Percentiles rank a stretch among this genome's conserved stretches.
Evolutionary conservation across 2,329 filamentous ascomycete genomes (phyloP).

Genomic region (Endoconidiophora laricicola): DNA sequence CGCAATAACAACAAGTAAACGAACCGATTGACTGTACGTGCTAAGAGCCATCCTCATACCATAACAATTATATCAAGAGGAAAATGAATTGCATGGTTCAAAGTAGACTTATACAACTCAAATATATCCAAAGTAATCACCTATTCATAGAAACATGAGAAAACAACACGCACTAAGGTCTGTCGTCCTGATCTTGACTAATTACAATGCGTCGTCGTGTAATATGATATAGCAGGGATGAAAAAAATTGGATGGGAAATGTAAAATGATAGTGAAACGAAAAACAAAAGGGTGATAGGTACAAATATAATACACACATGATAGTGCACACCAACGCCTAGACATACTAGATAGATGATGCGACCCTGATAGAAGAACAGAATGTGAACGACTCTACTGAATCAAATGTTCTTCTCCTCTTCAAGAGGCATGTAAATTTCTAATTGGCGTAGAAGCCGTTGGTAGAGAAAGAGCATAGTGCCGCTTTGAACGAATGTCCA

Average conservation of each 20-base stretch:
- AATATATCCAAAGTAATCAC: too few relatives aligned
- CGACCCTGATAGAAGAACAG: constrained; percentile 2
- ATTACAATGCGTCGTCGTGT: too few relatives aligned
- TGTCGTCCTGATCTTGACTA: too few relatives aligned
- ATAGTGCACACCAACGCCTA: neutral
- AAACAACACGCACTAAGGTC: neutral
- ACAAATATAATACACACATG: constrained; percentile 14
- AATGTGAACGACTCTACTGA: neutral
- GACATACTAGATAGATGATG: neutral
- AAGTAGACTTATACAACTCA: too few relatives aligned
- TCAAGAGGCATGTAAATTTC: constrained; percentile 31
- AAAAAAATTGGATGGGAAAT: neutral
- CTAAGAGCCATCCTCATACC: too few relatives aligned
- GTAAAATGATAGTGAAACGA: constrained; percentile 6
- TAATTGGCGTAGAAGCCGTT: constrained; percentile 65
- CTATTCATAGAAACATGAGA: neutral
- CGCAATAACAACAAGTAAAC: too few relatives aligned
- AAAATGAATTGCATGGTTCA: too few relatives aligned
- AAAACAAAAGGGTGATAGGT: constrained; percentile 7
- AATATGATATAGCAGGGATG: too few relatives aligned
- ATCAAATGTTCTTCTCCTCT: constrained; percentile 15
- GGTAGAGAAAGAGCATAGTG: constrained; percentile 92
- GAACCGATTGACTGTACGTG: too few relatives aligned
- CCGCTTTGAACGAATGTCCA: constrained; percentile 97
- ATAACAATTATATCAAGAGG: too few relatives aligned